Percentiles rank a stretch among this genome's conserved stretches.
These are phyloP conservation scores for Amylostereum areolatum DNA, from an alignment of 1,284 basidiomycete species.

Conservation along the genomic window DNA sequence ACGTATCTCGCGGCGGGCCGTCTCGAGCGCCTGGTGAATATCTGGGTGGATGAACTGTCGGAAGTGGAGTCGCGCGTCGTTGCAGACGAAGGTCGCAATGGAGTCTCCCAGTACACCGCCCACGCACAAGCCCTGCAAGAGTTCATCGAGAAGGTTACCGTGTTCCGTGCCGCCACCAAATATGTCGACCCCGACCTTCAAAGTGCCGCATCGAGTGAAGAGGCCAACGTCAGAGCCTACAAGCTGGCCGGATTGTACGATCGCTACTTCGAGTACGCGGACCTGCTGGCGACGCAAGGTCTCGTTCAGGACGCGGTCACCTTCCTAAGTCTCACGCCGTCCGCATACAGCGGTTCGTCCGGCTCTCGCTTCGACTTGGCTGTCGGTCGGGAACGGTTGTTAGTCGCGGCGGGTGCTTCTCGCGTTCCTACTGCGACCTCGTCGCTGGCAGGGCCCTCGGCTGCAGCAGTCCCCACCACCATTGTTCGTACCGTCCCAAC, in stretches of 20 bases:
- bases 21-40: slow-evolving; percentile 84
- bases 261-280: slow-evolving; percentile 93
- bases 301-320: slow-evolving; percentile 77
- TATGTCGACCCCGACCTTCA: slow-evolving; percentile 82
- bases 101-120: slow-evolving; percentile 70
- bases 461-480: slow-evolving; percentile 11
- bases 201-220: slow-evolving; percentile 21
- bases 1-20: slow-evolving; percentile 90
- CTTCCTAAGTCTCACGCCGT: slow-evolving; percentile 80
- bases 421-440: slow-evolving; percentile 25
- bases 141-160: slow-evolving; percentile 95
- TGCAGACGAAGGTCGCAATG: slow-evolving; percentile 36
- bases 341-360: slow-evolving; percentile 67
- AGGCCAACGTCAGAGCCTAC: slow-evolving; percentile 62
- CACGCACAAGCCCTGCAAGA: slow-evolving; percentile 89
- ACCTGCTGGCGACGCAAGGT: slow-evolving; percentile 87
- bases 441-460: slow-evolving; percentile 16
- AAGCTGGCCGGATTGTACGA: slow-evolving; percentile 88
- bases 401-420: slow-evolving; percentile 39
- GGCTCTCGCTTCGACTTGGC: slow-evolving; percentile 47
- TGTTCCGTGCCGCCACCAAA: slow-evolving; percentile 86
- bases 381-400: slow-evolving; percentile 58
- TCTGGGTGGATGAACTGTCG: slow-evolving; percentile 89
- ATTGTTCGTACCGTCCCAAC: background rate
- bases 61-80: slow-evolving; percentile 73